Conservation (phyloP, 73 alveolate species). For the Stentor coeruleus region DNA sequence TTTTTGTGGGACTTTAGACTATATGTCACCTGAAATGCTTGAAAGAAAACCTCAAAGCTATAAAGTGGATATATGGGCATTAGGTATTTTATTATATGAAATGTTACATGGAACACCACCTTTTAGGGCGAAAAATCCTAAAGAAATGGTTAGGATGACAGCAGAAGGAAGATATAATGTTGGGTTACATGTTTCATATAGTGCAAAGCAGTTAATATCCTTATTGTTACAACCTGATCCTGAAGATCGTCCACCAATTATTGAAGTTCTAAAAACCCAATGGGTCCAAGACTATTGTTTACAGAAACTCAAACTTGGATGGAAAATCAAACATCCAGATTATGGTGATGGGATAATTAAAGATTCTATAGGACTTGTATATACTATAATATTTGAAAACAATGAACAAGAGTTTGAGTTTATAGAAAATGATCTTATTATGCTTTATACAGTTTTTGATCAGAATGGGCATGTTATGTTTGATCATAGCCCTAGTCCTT, state of each 20-base stretch:
- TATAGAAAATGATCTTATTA: background rate
- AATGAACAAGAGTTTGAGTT: background rate
- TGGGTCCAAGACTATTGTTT: background rate
- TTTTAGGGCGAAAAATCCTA: constrained; percentile 31
- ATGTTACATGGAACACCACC: constrained; percentile 50
- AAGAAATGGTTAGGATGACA: background rate
- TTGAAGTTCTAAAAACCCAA: background rate
- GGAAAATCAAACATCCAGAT: background rate
- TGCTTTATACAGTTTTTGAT: background rate
- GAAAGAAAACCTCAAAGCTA: constrained; percentile 32
- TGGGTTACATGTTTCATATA: background rate
- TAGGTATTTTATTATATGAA: constrained; percentile 40
- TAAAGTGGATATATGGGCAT: constrained; percentile 48
- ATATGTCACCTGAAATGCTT: constrained; percentile 51
- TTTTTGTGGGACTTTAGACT: constrained; percentile 52
- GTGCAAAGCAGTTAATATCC: background rate
- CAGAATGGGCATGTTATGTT: background rate
- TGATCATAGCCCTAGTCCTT: no score
- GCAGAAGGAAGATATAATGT: background rate
- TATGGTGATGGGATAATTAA: background rate
- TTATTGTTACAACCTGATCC: background rate
- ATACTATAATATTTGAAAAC: background rate
- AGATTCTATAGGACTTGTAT: background rate
- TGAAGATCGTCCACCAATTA: background rate
- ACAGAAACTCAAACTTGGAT: background rate